Evolutionary conservation across 2,329 filamentous ascomycete species (phyloP).

Genomic region (Coniochaeta sp.): DNA sequence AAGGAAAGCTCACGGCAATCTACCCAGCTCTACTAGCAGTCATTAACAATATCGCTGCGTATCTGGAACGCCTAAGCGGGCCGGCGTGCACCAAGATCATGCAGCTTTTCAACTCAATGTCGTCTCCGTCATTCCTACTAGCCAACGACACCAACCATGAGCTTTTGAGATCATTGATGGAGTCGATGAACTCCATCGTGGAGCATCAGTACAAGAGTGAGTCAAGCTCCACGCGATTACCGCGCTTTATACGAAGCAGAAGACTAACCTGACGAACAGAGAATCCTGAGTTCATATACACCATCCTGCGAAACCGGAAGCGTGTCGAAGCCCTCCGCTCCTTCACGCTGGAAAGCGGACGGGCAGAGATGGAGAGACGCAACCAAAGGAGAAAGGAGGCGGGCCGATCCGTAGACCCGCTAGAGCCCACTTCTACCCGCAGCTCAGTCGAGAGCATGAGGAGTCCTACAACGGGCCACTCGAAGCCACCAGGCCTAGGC

Average conservation of each 20-base stretch:
- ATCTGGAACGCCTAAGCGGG: conserved; percentile 69
- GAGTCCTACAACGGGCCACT: conserved; percentile 50
- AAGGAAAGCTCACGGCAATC: conserved; percentile 82
- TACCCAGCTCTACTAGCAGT: conserved; percentile 89
- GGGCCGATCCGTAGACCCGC: conserved; percentile 39
- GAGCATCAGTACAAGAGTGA: conserved; percentile 79
- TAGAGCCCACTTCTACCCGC: conserved; percentile 42
- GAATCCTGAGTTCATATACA: conserved; percentile 75
- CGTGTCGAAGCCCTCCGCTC: conserved; percentile 77
- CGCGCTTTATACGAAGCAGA: conserved; percentile 11
- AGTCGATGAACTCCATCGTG: conserved; percentile 82
- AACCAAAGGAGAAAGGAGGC: conserved; percentile 63
- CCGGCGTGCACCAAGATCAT: conserved; percentile 74
- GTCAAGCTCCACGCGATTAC: conserved; percentile 21
- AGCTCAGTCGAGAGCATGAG: conserved; percentile 63
- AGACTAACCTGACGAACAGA: conserved; percentile 35
- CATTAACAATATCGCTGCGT: conserved; percentile 86
- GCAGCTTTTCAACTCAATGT: conserved; percentile 87
- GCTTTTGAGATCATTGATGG: conserved; percentile 73
- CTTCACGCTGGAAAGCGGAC: conserved; percentile 87
- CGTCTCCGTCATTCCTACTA: conserved; percentile 82
- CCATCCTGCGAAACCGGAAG: conserved; percentile 71
- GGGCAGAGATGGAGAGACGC: conserved; percentile 81
- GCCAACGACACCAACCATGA: conserved; percentile 87
- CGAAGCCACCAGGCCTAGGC: conserved; percentile 50